Base-by-base conservation (phyloP, 1,139 yeast genomes). In the Waltiozyma solani region DNA sequence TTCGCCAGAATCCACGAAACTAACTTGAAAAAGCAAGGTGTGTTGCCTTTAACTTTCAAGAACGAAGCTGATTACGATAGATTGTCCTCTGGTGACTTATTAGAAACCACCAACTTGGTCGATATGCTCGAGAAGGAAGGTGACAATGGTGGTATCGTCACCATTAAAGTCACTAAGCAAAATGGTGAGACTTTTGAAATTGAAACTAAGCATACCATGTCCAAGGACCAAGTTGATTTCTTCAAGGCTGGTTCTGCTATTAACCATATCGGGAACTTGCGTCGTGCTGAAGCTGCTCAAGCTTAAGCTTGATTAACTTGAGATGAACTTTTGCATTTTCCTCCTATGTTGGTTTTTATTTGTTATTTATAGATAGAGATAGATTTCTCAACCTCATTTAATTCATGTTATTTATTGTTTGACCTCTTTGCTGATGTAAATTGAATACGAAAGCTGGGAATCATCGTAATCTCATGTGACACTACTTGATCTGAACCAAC, bases 181-280 rank as follows among this genome's bases (percentile, higher is more conserved):
- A 74, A 75, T 48, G 96, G 96, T 18, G 72, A 79, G 39, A 59
- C 71, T 35, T 80, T 81, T 51, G 77, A 72, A 43, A 78, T 91
- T 48, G 67, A 71, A 50, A 75, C 94, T 55, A 86, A 80, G 64
- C 98, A 91, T 62, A 89, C 97, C 42, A 86, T 91, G 96, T 87
- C 96, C 24, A 76, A 77, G 62, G 98, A 91, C 62, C 98, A 91
- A 69, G 72, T 91, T 42, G 94, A 84, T 48, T 91, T 91, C 66
- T 91, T 89, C 75, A 87, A 80, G 63, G 96, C 96, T 35, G 98
- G 98, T 41, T 84, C 95, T 41, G 98, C 98, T 34, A 86, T 91
- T 57, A 89, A 89, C 63, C 76, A 78, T 64, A 91, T 91, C 58
- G 96, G 96, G 51, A 73, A 79, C 58, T 61, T 70, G 42, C 62